Conservation (phyloP, 306 rosid species). For the Citrullus colocynthis region DNA sequence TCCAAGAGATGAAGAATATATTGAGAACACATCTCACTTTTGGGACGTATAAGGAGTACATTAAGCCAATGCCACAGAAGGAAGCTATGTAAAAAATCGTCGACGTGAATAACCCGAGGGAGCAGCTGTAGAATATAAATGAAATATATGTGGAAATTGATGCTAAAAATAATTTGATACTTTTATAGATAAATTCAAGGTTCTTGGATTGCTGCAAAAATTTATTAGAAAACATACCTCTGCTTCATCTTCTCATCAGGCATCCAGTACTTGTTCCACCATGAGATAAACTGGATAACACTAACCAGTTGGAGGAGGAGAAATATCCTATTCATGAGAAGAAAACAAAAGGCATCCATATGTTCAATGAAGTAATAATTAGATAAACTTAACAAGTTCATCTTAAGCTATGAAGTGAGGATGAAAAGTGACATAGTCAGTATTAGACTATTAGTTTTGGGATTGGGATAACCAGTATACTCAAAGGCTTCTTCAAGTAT, state of each 20-base stretch:
- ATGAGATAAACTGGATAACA: slow-evolving; percentile 63
- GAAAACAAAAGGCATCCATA: not conserved
- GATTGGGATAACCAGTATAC: not conserved
- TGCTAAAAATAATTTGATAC: not conserved
- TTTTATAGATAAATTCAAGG: not conserved
- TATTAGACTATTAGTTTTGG: not conserved
- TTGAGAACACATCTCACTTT: slow-evolving; percentile 49
- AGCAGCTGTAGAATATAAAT: slow-evolving; percentile 47
- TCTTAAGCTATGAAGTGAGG: not conserved
- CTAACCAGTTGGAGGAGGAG: slow-evolving; percentile 61
- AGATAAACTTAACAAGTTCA: not conserved
- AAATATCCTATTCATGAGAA: slow-evolving; percentile 26
- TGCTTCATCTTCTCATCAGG: slow-evolving; percentile 50
- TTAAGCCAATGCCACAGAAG: slow-evolving; percentile 41
- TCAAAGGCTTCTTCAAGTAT: not conserved
- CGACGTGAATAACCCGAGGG: slow-evolving; percentile 52
- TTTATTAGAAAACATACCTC: slow-evolving; percentile 24
- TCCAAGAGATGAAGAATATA: slow-evolving; percentile 81
- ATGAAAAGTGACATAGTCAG: not conserved
- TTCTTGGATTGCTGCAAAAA: not conserved
- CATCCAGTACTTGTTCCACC: slow-evolving; percentile 90
- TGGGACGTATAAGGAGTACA: slow-evolving; percentile 45
- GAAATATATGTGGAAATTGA: not conserved
- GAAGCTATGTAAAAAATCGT: slow-evolving; percentile 58
- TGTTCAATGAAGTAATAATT: not conserved